Percentiles rank a stretch among this genome's conserved stretches.
Conservation (phyloP, 2,329 filamentous ascomycete genomes). For the Celoporthe dispersa region DNA sequence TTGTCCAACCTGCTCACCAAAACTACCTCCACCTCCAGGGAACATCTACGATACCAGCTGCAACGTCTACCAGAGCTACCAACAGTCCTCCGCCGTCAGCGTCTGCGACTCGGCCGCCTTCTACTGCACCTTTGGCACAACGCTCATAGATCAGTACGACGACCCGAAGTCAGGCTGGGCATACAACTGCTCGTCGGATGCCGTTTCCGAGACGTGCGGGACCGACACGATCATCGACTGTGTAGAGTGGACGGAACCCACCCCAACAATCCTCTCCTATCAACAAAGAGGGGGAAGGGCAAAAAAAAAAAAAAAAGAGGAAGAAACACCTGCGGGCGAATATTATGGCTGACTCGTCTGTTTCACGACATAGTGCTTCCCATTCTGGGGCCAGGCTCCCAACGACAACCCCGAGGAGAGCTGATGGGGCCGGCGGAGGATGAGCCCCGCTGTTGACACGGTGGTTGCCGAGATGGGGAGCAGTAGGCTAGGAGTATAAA, state of each 20-base stretch:
- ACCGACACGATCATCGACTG: slow-evolving; percentile 8
- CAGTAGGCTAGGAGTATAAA: neutral
- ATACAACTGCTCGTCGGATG: slow-evolving; percentile 10
- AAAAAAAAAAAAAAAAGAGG: neutral
- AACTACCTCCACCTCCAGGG: neutral
- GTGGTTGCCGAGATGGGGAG: neutral
- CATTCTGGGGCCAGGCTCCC: neutral
- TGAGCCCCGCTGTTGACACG: neutral
- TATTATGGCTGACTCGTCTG: neutral
- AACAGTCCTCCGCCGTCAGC: slow-evolving; percentile 9
- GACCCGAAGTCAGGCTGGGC: slow-evolving; percentile 14
- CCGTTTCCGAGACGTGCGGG: slow-evolving; percentile 3
- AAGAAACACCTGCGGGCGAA: too few species aligned
- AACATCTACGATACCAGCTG: slow-evolving; percentile 12
- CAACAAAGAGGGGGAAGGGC: neutral
- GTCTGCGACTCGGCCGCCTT: slow-evolving; percentile 15
- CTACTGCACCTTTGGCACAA: slow-evolving; percentile 18
- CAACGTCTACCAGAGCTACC: slow-evolving; percentile 4
- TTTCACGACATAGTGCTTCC: slow-evolving; percentile 6
- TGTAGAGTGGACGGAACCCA: slow-evolving; percentile 4
- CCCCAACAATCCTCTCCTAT: neutral
- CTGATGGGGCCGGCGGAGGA: neutral
- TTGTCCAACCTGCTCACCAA: neutral
- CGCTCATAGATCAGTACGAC: slow-evolving; percentile 12
- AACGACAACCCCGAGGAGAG: neutral